Percentiles rank a stretch among this genome's conserved stretches.
Conservation (phyloP, 1,284 basidiomycete genomes). For the Xerocomus cyaneibrunnescens region DNA sequence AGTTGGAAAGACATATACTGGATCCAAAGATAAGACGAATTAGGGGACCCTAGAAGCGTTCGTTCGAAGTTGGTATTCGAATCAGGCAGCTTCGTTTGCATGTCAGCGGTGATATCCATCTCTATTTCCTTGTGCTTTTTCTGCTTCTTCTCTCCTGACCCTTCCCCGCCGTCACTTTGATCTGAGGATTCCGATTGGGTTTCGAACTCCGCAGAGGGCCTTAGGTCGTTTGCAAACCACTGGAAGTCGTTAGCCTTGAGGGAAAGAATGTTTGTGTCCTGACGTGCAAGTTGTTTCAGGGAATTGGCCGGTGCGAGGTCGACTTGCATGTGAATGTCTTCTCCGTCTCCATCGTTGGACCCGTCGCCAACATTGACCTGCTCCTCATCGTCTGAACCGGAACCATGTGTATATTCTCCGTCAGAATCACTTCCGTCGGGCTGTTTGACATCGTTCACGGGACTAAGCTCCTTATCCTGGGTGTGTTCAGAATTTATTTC, state of each 20-base stretch:
- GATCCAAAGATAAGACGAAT: constrained; percentile 98
- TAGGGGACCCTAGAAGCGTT: constrained; percentile 90
- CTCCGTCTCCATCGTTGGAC: constrained; percentile 38
- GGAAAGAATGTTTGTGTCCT: constrained; percentile 29
- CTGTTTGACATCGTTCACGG: constrained; percentile 27
- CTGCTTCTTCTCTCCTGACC: constrained; percentile 55
- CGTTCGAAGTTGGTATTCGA: constrained; percentile 96
- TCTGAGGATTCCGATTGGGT: constrained; percentile 40
- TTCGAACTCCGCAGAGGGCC: constrained; percentile 34
- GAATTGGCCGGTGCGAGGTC: constrained; percentile 38
- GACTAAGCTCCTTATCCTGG: constrained; percentile 31
- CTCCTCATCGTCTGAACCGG: constrained; percentile 29
- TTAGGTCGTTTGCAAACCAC: constrained; percentile 54
- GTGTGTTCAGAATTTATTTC: constrained; percentile 19
- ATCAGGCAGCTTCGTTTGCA: constrained; percentile 83
- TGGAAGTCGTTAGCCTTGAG: constrained; percentile 68
- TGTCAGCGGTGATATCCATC: constrained; percentile 80
- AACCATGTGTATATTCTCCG: constrained; percentile 14
- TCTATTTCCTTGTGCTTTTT: constrained; percentile 71
- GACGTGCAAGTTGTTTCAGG: constrained; percentile 15
- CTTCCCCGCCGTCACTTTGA: constrained; percentile 52
- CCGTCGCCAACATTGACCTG: constrained; percentile 19
- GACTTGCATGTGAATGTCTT: constrained; percentile 43
- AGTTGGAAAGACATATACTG: constrained; percentile 99
- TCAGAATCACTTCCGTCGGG: constrained; percentile 26